Base-by-base conservation (phyloP, 2,329 filamentous ascomycete species). In the Aspergillus novofumigatus region DNA sequence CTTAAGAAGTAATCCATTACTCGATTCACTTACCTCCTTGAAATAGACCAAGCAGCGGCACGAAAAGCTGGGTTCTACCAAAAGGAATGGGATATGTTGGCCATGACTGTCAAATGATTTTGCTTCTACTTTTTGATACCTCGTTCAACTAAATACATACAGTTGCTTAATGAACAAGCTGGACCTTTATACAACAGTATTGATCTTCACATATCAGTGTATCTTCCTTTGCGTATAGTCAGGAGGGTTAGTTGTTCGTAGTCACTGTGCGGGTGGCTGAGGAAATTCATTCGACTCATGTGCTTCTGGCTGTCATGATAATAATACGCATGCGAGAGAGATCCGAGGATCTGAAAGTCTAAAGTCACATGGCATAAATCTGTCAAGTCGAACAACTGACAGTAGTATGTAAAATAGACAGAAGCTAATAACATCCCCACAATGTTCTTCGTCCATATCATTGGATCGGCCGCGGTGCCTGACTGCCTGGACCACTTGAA, bases 1-100 rank as follows among this genome's bases (percentile, higher is more conserved):
- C 62, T 75, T 57, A 67, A 72, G 64, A 47, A 66, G 54, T 72
- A 71, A 66, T 56, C 25, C 45, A 51, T 49, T 49, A 57, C 53
- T 32, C 20, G 51, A 48, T 41, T 56, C 47, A 44, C 42, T 14
- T 51, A 14, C 20, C 21, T 41, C n/a, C 49, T 47, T 47, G 44
- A 23, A 47, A 23, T 47, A 47, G 44, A 26, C 6, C 6, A 25
- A 23, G 11, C 44, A 47, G 44, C 44, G 9, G 51, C 44, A 54
- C 20, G 51, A 42, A 41, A 44, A 25, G 44, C 44, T 26, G 44
- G 23, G 21, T 26, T 29, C 35, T 54, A 52, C 45, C 53, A 56
- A 53, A 55, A 52, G 29, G 47, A 35, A 54, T 23, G 51, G 42
- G 52, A 47, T 25, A 59, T 59, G 57, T 57, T 48, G 51, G 51